Evolutionary conservation across 2,329 filamentous ascomycete species (phyloP).

Genomic region (Blumeriella jaapii): DNA sequence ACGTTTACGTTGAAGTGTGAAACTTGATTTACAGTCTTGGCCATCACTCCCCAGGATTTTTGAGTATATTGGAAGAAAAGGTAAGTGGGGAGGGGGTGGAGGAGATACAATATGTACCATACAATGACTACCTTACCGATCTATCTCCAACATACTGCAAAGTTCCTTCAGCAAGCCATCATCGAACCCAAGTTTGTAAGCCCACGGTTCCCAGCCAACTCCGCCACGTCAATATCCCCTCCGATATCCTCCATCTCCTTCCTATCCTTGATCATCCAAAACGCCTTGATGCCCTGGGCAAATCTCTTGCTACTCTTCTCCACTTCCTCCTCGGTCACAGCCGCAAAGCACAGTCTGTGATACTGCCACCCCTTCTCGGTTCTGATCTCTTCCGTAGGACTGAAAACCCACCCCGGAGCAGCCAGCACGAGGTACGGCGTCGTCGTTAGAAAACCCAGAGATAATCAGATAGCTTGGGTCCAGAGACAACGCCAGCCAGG

Average conservation of each 20-base stretch:
- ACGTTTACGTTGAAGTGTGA: too few relatives aligned
- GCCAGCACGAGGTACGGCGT: constrained; percentile 60
- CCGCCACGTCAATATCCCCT: constrained; percentile 1
- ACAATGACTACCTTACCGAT: too few relatives aligned
- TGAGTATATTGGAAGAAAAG: too few relatives aligned
- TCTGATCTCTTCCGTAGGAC: constrained; percentile 48
- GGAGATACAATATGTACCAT: too few relatives aligned
- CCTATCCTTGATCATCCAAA: constrained; percentile 64
- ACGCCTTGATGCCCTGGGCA: constrained; percentile 55
- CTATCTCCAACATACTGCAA: background rate
- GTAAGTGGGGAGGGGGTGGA: background rate
- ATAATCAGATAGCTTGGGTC: constrained; percentile 46
- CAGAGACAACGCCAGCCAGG: constrained; percentile 44
- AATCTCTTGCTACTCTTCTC: constrained; percentile 50
- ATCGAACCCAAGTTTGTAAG: constrained; percentile 19
- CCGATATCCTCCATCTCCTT: constrained; percentile 48
- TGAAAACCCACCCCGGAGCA: constrained; percentile 63
- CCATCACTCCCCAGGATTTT: too few relatives aligned
- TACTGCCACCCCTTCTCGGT: constrained; percentile 55
- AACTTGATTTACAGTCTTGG: too few relatives aligned
- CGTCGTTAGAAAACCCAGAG: constrained; percentile 61
- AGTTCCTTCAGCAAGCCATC: constrained; percentile 15
- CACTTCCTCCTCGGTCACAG: constrained; percentile 62
- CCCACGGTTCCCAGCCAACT: constrained; percentile 7
- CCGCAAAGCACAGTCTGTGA: constrained; percentile 74